phyloP scores from a whole-genome alignment of 2,329 filamentous ascomycete genomes.

The Pseudonectria buxi region DNA sequence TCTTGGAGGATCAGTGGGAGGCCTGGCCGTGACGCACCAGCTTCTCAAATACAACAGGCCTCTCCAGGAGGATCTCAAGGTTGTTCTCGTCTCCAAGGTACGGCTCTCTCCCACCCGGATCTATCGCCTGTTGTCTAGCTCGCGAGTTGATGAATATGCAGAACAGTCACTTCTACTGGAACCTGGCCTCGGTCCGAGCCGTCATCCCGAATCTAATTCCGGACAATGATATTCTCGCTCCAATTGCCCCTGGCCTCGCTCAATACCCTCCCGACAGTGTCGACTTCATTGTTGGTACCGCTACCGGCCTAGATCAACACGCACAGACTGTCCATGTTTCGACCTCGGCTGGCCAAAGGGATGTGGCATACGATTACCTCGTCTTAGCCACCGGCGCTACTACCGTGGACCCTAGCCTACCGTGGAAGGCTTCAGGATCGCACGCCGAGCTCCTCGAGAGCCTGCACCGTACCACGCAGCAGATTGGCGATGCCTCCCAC shows the following conservation, averaged over 20 bases:
- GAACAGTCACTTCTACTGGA: conserved; percentile 55
- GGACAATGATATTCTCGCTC: conserved; percentile 43
- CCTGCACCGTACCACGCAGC: conserved; percentile 35
- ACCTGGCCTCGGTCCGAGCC: conserved; percentile 48
- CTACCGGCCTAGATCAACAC: conserved; percentile 32
- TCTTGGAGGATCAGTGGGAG: conserved; percentile 47
- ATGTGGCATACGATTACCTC: conserved; percentile 47
- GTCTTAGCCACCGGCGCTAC: conserved; percentile 51
- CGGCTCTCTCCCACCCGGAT: conserved; percentile 4
- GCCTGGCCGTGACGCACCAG: conserved; percentile 46
- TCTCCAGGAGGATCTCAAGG: conserved; percentile 40
- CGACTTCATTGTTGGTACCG: conserved; percentile 47
- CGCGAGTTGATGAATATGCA: conserved; percentile 15
- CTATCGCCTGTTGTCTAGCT: not conserved
- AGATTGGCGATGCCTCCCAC: conserved; percentile 39
- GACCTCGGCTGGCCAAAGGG: conserved; percentile 20
- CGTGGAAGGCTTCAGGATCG: conserved; percentile 46
- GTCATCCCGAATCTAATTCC: conserved; percentile 44
- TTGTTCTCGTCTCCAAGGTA: conserved; percentile 51
- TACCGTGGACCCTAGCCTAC: conserved; percentile 31
- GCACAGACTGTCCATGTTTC: conserved; percentile 37
- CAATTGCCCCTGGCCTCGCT: conserved; percentile 42
- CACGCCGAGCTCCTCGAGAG: conserved; percentile 37
- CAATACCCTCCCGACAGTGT: conserved; percentile 43
- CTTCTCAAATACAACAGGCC: conserved; percentile 46